phyloP scores from a whole-genome alignment of 192 early-diverging fungal genomes.

The Coemansia sp. region DNA sequence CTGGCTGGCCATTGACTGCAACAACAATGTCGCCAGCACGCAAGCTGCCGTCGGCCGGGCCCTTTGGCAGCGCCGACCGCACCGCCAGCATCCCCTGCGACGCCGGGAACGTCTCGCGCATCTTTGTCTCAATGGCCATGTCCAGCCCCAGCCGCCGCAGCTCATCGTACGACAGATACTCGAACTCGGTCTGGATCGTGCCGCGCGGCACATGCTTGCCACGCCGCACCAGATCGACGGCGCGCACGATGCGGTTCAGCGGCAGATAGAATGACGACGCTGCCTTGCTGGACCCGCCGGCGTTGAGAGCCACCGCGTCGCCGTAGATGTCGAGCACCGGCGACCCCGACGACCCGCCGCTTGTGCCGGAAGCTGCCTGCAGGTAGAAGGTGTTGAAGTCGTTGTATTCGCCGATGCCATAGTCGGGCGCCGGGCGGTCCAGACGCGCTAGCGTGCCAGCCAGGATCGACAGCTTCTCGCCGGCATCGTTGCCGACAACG shows the following conservation, averaged over 20 bases:
- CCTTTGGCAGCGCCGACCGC: slow-evolving; percentile 61
- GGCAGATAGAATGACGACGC: slow-evolving; percentile 75
- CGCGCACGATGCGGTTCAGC: slow-evolving; percentile 67
- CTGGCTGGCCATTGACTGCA: slow-evolving; percentile 58
- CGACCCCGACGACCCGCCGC: slow-evolving; percentile 76
- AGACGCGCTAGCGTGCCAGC: slow-evolving; percentile 73
- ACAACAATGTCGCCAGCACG: slow-evolving; percentile 74
- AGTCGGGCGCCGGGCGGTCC: slow-evolving; percentile 75
- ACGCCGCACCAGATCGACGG: slow-evolving; percentile 60
- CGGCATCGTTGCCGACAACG: slow-evolving; percentile 78
- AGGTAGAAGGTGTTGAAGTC: slow-evolving; percentile 87
- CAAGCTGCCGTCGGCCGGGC: slow-evolving; percentile 66
- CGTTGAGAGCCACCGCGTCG: slow-evolving; percentile 74
- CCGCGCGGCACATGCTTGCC: slow-evolving; percentile 67
- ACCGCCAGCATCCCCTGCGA: slow-evolving; percentile 74
- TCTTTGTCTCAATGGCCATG: slow-evolving; percentile 60
- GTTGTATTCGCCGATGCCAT: slow-evolving; percentile 71
- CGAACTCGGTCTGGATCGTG: slow-evolving; percentile 74
- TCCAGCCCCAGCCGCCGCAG: slow-evolving; percentile 70
- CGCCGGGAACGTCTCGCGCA: slow-evolving; percentile 66
- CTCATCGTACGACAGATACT: slow-evolving; percentile 74
- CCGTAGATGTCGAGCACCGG: slow-evolving; percentile 82
- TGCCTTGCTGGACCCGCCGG: slow-evolving; percentile 65
- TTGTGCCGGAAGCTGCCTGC: slow-evolving; percentile 74
- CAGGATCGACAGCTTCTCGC: slow-evolving; percentile 77